Conservation (phyloP, 352 stramenopile genomes). For the Globisporangium heterothallicum region DNA sequence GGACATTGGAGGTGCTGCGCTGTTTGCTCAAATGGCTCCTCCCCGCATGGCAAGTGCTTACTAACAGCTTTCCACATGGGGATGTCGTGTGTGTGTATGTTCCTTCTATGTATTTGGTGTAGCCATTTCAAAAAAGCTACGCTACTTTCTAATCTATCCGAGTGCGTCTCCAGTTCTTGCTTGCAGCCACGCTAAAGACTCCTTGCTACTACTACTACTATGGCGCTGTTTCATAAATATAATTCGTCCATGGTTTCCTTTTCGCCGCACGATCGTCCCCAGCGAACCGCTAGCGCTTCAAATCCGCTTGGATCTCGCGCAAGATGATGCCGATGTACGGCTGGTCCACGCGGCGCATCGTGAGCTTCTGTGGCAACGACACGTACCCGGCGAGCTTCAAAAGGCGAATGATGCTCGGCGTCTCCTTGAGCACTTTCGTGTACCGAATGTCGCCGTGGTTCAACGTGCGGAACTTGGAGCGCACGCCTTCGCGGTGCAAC, state of each 20-base stretch:
- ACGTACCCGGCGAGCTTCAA: slow-evolving; percentile 75
- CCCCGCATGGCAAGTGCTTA: no score
- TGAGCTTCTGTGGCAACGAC: slow-evolving; percentile 63
- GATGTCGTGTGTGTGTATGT: no score
- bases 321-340: slow-evolving; percentile 64
- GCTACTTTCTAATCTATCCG: slow-evolving; percentile 1
- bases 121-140: no score
- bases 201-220: no score
- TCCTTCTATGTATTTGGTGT: no score
- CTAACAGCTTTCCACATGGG: no score
- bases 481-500: slow-evolving; percentile 53
- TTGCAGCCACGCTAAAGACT: no score
- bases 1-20: no score
- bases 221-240: slow-evolving; percentile 13
- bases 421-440: slow-evolving; percentile 53
- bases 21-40: no score
- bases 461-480: slow-evolving; percentile 61
- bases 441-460: slow-evolving; percentile 72
- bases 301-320: slow-evolving; percentile 33
- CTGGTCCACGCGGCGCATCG: slow-evolving; percentile 64
- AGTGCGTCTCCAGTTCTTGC: no score
- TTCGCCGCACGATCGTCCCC: no score
- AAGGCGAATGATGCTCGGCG: slow-evolving; percentile 70
- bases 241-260: not conserved
- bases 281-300: slow-evolving; percentile 7